Evolutionary conservation across 352 stramenopile genomes (phyloP), one percentile per base, ranked within the genome.

Genomic region (Detonula confervacea): DNA sequence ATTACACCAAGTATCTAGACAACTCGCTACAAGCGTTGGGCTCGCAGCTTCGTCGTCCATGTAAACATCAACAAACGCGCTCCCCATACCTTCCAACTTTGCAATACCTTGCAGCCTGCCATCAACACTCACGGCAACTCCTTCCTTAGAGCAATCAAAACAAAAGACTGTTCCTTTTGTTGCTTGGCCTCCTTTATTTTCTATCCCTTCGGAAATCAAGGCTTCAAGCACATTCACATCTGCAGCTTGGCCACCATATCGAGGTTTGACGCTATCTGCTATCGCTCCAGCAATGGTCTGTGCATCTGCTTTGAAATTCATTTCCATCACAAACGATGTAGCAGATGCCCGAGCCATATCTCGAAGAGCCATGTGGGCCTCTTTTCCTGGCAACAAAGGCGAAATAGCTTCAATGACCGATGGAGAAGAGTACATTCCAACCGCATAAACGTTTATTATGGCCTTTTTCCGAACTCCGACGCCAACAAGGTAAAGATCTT

Each of bases 271-370:
- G 30, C 62, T 70, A 2, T 70, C 62, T 7, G 62, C n/a, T n/a
- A 70, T 70, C 18, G 44, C 62, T 0, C 62, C 62, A 9, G 3
- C 82, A 78, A 91, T 89, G 63, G 87, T 91, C 56, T 91, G 79
- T 11, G 85, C 81, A 14, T 74, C 70, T 27, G 84, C 85, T 39
- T 81, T 87, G 46, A 88, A 89, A 60, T 84, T 82, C 85, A 91
- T 91, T 68, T 89, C 60, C 14, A 91, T 42, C 2, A 87, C 64
- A 81, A 91, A 91, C 1, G 84, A 71, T 5, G 83, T 86, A 27
- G 57, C 29, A 1, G 39, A 30, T 44, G 51, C 56, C 56, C 51
- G 51, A 59, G 51, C 51, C 11, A 22, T 24, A 59, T 33, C 2
- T n/a, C 27, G 6, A 59, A 59, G 51, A 2, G 51, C 37, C 2